Evolutionary conservation across 345 rosid genomes (phyloP).

Genomic region (Noccaea caerulescens): DNA sequence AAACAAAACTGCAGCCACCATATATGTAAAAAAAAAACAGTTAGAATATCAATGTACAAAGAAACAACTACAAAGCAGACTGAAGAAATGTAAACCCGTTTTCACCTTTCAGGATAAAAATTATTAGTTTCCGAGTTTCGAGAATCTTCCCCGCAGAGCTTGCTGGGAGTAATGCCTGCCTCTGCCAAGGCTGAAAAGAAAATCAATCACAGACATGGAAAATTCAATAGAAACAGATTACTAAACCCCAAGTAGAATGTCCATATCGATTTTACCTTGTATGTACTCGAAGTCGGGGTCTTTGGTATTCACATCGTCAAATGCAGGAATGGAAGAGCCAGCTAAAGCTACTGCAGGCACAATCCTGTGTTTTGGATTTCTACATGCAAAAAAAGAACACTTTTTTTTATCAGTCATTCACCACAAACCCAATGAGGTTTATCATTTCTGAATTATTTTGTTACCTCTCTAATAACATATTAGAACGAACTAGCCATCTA

Average conservation of each 20-base stretch:
- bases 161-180: slow-evolving; percentile 76
- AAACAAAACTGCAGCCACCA: slow-evolving; percentile 59
- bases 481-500: slow-evolving; percentile 73
- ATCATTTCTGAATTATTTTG: neutral
- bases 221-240: neutral
- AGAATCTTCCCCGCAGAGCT: slow-evolving; percentile 46
- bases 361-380: slow-evolving; percentile 74
- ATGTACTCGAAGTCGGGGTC: slow-evolving; percentile 71
- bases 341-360: slow-evolving; percentile 63
- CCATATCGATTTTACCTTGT: slow-evolving; percentile 54
- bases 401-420: neutral
- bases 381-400: slow-evolving; percentile 32
- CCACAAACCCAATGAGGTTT: neutral
- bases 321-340: slow-evolving; percentile 65
- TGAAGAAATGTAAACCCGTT: neutral
- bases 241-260: neutral
- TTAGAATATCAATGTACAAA: neutral
- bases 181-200: slow-evolving; percentile 70
- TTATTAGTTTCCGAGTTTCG: slow-evolving; percentile 25
- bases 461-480: slow-evolving; percentile 55
- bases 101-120: slow-evolving; percentile 74
- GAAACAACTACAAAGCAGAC: slow-evolving; percentile 3
- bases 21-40: neutral
- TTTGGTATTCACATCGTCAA: slow-evolving; percentile 64
- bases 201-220: neutral